Percentiles rank a stretch among this genome's conserved stretches.
Conservation (phyloP, 2,329 filamentous ascomycete genomes). For the Peltaster fructicola region DNA sequence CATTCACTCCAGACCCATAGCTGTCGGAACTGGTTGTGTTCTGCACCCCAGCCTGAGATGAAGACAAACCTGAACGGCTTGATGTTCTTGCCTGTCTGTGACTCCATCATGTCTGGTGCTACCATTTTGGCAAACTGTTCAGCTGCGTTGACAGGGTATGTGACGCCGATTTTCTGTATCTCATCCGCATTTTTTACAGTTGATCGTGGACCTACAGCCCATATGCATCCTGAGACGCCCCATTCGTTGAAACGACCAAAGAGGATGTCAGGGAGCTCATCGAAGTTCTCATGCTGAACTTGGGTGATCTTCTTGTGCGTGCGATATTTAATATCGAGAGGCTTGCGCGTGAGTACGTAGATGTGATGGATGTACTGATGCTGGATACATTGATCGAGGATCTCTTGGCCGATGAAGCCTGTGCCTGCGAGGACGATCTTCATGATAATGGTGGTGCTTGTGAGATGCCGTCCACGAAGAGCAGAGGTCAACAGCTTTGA, state of each 20-base stretch:
- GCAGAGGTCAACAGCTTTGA: no score
- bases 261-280: slow-evolving; percentile 29
- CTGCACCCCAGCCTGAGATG: slow-evolving; percentile 21
- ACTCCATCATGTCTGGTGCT: slow-evolving; percentile 3
- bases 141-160: slow-evolving; percentile 15
- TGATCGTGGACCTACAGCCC: slow-evolving; percentile 19
- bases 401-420: slow-evolving; percentile 38
- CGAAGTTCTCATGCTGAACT: slow-evolving; percentile 32
- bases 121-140: slow-evolving; percentile 15
- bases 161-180: slow-evolving; percentile 16
- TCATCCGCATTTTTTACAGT: slow-evolving; percentile 10
- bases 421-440: slow-evolving; percentile 44
- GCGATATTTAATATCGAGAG: slow-evolving; percentile 12
- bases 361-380: slow-evolving; percentile 31
- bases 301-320: slow-evolving; percentile 18
- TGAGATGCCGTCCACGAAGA: no score
- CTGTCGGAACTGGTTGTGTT: slow-evolving; percentile 22
- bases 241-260: slow-evolving; percentile 20
- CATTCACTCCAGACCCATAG: slow-evolving; percentile 21
- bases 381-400: slow-evolving; percentile 34
- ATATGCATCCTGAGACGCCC: slow-evolving; percentile 30
- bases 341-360: slow-evolving; percentile 17
- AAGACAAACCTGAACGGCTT: slow-evolving; percentile 27
- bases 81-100: slow-evolving; percentile 4
- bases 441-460: slow-evolving; percentile 25